These are phyloP conservation scores for Mycena chlorophos DNA, from an alignment of 768 basidiomycete species.

Conservation along the genomic window DNA sequence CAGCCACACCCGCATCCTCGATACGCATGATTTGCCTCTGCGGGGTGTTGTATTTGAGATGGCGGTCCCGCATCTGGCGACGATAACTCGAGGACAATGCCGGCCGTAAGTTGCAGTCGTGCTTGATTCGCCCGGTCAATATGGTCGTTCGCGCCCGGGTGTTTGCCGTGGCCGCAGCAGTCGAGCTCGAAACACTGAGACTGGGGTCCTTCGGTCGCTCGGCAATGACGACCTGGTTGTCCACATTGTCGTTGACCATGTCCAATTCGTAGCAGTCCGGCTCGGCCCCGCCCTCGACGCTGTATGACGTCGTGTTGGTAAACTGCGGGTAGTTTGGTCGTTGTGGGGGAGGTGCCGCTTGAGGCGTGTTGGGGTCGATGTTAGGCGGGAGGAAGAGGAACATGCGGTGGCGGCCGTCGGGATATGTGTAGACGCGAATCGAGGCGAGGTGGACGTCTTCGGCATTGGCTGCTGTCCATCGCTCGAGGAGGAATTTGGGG, in stretches of 20 bases:
- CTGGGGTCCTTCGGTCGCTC: slow-evolving; percentile 72
- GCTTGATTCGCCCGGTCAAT: slow-evolving; percentile 76
- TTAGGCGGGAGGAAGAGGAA: slow-evolving; percentile 67
- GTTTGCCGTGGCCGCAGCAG: slow-evolving; percentile 46
- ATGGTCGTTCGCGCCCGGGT: slow-evolving; percentile 74
- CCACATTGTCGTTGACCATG: slow-evolving; percentile 81
- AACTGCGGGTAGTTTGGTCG: slow-evolving; percentile 41
- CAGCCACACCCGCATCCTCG: slow-evolving; percentile 67
- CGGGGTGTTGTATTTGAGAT: slow-evolving; percentile 65
- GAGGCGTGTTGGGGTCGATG: slow-evolving; percentile 41
- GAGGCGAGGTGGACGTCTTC: slow-evolving; percentile 83
- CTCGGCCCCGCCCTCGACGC: slow-evolving; percentile 36
- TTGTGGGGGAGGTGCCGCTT: slow-evolving; percentile 10
- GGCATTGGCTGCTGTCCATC: slow-evolving; percentile 74
- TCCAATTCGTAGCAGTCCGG: slow-evolving; percentile 83
- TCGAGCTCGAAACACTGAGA: slow-evolving; percentile 34
- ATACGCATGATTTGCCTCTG: slow-evolving; percentile 68
- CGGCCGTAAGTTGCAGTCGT: slow-evolving; percentile 75
- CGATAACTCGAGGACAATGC: slow-evolving; percentile 67
- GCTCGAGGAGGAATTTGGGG: slow-evolving; percentile 82
- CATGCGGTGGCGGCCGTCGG: slow-evolving; percentile 50
- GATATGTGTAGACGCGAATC: slow-evolving; percentile 72
- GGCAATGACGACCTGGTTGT: slow-evolving; percentile 84
- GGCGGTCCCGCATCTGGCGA: slow-evolving; percentile 69
- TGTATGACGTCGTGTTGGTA: slow-evolving; percentile 32